Evolutionary conservation across 164 flowering plant species (phyloP), one percentile per base, ranked within the genome.

Genomic region (Berberis thunbergii): DNA sequence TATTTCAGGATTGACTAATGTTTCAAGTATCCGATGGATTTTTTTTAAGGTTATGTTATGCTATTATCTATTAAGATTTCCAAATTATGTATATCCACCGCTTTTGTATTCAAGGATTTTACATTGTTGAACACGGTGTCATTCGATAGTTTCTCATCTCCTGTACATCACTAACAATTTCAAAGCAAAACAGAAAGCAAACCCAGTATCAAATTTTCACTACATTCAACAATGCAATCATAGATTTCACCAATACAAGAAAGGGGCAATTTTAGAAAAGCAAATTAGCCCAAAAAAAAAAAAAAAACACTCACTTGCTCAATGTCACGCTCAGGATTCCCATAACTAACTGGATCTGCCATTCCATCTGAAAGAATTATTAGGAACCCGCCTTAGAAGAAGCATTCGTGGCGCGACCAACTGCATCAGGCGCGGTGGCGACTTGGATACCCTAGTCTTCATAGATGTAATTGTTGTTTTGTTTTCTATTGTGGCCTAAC

Each of bases 331-430:
- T 85, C 89, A 69, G 79, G 54, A 74, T 78, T 79, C 62, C 74
- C 89, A 83, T 77, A 80, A 73, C 74, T 76, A 80, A 72, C 77
- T 69, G 67, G 88, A 88, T 86, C 91, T 84, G 88, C 96, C 94
- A 91, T 88, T 88, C 96, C 96, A 88, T 91, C 80, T 86, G 88
- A 84, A 77, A 82, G 66, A 71, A 63, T 64, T 67, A 66, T 52
- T 59, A 67, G 79, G 72, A 72, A 72, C 62, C 70, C 64, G 72
- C 77, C 64, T 60, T 46, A 67, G 12, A 38, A 48, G 64, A 61
- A 5, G n/a, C 52, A n/a, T 62, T 10, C 56, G 50, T 42, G 64
- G 45, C 64, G 60, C 62, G 48, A 72, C 62, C 70, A 74, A 67
- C 75, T 63, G 83, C 85, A 79, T 79, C 74, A 72, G 77, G 77